Percentiles rank a stretch among this genome's conserved stretches.
Conservation (phyloP, 1,284 basidiomycete genomes). For the Cystobasidiaceae sp. region DNA sequence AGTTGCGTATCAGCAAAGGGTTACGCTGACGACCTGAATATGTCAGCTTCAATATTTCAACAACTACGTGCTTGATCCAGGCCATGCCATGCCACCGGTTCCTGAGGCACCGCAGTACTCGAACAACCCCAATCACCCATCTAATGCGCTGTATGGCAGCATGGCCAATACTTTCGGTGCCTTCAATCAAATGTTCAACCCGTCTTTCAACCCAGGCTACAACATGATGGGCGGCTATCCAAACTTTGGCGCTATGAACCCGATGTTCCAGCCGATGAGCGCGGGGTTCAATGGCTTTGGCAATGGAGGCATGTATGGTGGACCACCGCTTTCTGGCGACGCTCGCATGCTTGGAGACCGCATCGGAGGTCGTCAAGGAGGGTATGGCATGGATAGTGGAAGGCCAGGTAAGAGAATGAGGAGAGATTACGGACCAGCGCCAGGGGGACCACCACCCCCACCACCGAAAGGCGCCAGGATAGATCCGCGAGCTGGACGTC, state of each 20-base stretch:
- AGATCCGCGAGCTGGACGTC: conserved; percentile 23
- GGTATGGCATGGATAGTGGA: conserved; percentile 42
- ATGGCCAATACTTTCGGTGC: conserved; percentile 23
- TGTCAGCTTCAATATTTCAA: conserved; percentile 39
- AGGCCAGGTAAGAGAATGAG: not conserved
- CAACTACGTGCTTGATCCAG: conserved; percentile 38
- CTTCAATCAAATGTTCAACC: conserved; percentile 31
- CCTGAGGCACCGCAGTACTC: conserved; percentile 10
- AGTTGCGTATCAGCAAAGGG: not conserved
- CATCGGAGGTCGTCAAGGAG: conserved; percentile 57
- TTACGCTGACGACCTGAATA: not conserved
- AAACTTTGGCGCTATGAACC: not conserved
- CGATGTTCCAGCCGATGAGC: conserved; percentile 16
- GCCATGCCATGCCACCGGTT: conserved; percentile 32
- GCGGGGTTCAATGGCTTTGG: conserved; percentile 15
- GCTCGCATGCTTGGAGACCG: conserved; percentile 5
- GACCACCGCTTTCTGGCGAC: not conserved
- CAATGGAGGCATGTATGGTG: not conserved
- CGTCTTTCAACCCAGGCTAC: not conserved
- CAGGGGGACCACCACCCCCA: conserved; percentile 16
- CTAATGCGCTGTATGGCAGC: not conserved
- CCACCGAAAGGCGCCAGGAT: conserved; percentile 26
- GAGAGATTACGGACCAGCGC: conserved; percentile 6
- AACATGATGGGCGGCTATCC: conserved; percentile 16
- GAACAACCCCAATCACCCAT: conserved; percentile 4